These are phyloP conservation scores for Penicillium polonicum DNA, from an alignment of 2,329 filamentous ascomycete genomes.

Conservation along the genomic window DNA sequence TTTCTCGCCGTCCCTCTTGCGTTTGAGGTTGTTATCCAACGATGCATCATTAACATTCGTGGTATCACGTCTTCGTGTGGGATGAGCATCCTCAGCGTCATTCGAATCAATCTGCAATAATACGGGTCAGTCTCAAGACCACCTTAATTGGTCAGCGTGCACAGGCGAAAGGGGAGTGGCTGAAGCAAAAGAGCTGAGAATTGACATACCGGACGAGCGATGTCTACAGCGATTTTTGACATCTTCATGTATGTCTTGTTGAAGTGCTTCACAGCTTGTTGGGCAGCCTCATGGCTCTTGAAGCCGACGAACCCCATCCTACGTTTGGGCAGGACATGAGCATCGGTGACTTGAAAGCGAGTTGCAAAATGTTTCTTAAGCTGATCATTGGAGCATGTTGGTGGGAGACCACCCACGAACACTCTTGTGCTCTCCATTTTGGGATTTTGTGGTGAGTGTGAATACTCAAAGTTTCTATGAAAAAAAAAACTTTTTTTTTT, in stretches of 20 bases:
- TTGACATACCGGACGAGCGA: slow-evolving; percentile 72
- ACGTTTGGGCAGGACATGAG: slow-evolving; percentile 84
- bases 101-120: slow-evolving; percentile 43
- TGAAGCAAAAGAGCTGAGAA: slow-evolving; percentile 14
- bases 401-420: slow-evolving; percentile 73
- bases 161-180: slow-evolving; percentile 24
- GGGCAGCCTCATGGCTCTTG: slow-evolving; percentile 76
- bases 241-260: slow-evolving; percentile 93
- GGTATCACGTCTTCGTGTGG: slow-evolving; percentile 25
- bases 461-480: slow-evolving; percentile 12
- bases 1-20: slow-evolving; percentile 53
- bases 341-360: slow-evolving; percentile 78
- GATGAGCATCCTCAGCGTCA: slow-evolving; percentile 27
- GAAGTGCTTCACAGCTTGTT: slow-evolving; percentile 87
- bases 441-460: slow-evolving; percentile 26
- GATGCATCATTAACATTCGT: slow-evolving; percentile 18
- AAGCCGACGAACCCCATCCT: slow-evolving; percentile 96
- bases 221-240: slow-evolving; percentile 87
- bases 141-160: slow-evolving; percentile 41
- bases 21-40: slow-evolving; percentile 37
- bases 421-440: slow-evolving; percentile 74
- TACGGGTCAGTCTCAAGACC: slow-evolving; percentile 42
- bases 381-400: slow-evolving; percentile 77
- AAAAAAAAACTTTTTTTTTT: slow-evolving; percentile 28
- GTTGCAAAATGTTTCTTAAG: slow-evolving; percentile 85